Percentiles rank a stretch among this genome's conserved stretches.
Conservation (phyloP, 495 filamentous ascomycete species). For the Pseudevernia furfuracea region DNA sequence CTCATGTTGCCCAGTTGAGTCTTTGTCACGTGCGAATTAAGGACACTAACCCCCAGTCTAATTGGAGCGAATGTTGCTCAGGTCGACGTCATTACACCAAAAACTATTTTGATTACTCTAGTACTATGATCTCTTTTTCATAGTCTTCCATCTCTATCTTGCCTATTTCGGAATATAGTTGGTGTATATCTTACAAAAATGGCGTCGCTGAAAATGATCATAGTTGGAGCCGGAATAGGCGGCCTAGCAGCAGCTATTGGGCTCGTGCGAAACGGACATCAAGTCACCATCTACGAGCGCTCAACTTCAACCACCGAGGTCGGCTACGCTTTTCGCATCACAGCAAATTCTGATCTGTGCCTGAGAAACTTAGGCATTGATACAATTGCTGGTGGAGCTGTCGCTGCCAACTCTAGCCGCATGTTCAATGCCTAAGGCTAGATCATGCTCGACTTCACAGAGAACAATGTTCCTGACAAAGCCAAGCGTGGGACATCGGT, state of each 20-base stretch:
- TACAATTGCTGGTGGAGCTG: not conserved
- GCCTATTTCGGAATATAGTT: too few relatives aligned
- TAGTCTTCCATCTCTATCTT: too few relatives aligned
- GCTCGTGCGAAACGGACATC: constrained; percentile 46
- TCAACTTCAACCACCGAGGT: not conserved
- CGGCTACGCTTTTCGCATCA: constrained; percentile 7
- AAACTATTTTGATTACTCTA: too few relatives aligned
- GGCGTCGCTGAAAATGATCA: constrained; percentile 23
- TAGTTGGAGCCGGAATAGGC: constrained; percentile 53
- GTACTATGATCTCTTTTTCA: too few relatives aligned
- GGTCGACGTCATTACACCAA: too few relatives aligned
- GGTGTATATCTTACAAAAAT: too few relatives aligned
- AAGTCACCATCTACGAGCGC: constrained; percentile 29
- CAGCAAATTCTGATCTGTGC: not conserved
- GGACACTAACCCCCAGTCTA: too few relatives aligned
- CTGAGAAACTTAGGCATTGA: not conserved
- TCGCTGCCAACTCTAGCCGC: not conserved
- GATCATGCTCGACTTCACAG: not conserved
- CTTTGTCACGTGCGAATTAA: too few relatives aligned
- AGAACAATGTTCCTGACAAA: not conserved
- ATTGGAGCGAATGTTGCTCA: too few relatives aligned
- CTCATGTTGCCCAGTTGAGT: too few relatives aligned
- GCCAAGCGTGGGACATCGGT: not conserved
- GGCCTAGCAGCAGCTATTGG: constrained; percentile 48
- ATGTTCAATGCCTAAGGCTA: not conserved